These are phyloP conservation scores for Angomonas ambiguus DNA, from an alignment of 208 protist genomes.

Conservation along the genomic window DNA sequence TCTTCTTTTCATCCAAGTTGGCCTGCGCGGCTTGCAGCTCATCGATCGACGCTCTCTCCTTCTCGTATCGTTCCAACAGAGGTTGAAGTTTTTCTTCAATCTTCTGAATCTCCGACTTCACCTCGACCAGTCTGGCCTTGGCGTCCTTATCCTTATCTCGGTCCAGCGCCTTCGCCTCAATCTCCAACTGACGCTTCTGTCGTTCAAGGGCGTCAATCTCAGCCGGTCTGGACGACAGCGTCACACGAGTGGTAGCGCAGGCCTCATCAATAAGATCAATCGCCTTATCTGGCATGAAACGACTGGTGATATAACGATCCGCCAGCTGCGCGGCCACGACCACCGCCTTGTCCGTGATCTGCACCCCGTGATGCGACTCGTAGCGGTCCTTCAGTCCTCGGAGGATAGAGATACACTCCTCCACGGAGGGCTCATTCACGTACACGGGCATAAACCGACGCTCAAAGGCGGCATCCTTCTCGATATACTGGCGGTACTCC, in stretches of 20 bases:
- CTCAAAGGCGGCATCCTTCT: constrained; percentile 98
- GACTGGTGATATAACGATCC: constrained; percentile 95
- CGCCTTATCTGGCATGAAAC: constrained; percentile 98
- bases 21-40: constrained; percentile 89
- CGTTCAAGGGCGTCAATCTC: constrained; percentile 93
- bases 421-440: constrained; percentile 95
- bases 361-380: constrained; percentile 89
- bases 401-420: constrained; percentile 98
- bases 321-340: constrained; percentile 86
- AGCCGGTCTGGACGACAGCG: constrained; percentile 96
- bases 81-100: constrained; percentile 81
- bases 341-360: constrained; percentile 89
- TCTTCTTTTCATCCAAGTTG: constrained; percentile 69
- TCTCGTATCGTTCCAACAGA: constrained; percentile 79
- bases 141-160: constrained; percentile 91
- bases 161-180: constrained; percentile 91
- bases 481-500: constrained; percentile 97
- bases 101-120: constrained; percentile 76
- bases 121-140: constrained; percentile 73
- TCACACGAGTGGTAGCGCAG: constrained; percentile 84
- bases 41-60: constrained; percentile 87
- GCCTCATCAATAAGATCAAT: constrained; percentile 99
- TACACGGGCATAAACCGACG: constrained; percentile 97
- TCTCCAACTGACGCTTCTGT: constrained; percentile 86
- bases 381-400: constrained; percentile 93